phyloP scores from a whole-genome alignment of 371 early-diverging fungal species.

The Batrachochytrium dendrobatidis region DNA sequence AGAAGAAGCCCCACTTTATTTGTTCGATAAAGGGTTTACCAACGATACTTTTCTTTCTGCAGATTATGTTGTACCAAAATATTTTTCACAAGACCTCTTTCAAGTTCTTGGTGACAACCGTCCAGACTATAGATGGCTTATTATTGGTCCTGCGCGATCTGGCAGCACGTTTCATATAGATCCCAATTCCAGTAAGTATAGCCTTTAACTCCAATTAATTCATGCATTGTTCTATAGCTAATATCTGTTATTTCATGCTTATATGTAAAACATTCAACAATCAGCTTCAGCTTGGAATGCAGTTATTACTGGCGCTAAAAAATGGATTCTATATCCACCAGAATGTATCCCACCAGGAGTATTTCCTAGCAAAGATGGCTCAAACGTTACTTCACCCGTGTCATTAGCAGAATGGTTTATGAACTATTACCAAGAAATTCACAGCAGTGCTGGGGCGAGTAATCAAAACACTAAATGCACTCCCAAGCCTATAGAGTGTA shows the following conservation, averaged over 20 bases:
- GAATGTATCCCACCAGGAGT: slow-evolving; percentile 61
- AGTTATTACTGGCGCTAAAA: slow-evolving; percentile 54
- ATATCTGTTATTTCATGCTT: too few species aligned
- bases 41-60: slow-evolving; percentile 36
- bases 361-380: slow-evolving; percentile 52
- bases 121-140: slow-evolving; percentile 67
- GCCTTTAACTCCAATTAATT: not conserved
- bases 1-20: slow-evolving; percentile 56
- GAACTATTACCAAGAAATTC: slow-evolving; percentile 26
- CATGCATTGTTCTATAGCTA: slow-evolving; percentile 1
- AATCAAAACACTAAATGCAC: too few species aligned
- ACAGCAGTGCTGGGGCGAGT: not conserved
- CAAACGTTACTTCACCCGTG: slow-evolving; percentile 60
- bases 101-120: slow-evolving; percentile 42
- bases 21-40: slow-evolving; percentile 60
- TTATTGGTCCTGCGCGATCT: slow-evolving; percentile 56
- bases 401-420: slow-evolving; percentile 57
- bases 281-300: slow-evolving; percentile 61
- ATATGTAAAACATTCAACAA: not conserved
- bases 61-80: slow-evolving; percentile 52
- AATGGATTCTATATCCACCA: slow-evolving; percentile 51
- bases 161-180: slow-evolving; percentile 63
- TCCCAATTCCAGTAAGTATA: slow-evolving; percentile 46
- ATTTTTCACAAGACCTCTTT: slow-evolving; percentile 58
- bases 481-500: slow-evolving; percentile 42